These are phyloP conservation scores for Exophiala phaeomuriformis DNA, from an alignment of 2,329 filamentous ascomycete species.

Conservation along the genomic window DNA sequence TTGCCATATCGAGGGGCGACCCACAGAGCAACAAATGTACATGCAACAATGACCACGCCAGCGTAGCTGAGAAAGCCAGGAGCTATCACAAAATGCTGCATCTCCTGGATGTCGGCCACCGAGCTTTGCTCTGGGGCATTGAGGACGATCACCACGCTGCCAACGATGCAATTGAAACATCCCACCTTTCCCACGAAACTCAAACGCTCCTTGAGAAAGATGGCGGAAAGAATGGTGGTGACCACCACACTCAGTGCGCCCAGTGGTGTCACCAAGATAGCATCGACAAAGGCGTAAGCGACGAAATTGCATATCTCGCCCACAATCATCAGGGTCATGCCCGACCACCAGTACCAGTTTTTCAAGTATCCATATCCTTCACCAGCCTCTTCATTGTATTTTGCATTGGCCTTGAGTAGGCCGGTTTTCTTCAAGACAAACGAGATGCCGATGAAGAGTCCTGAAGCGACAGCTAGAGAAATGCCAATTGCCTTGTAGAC, in stretches of 20 bases:
- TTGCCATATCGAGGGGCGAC: constrained; percentile 83
- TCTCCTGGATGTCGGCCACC: constrained; percentile 80
- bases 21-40: constrained; percentile 66
- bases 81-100: constrained; percentile 77
- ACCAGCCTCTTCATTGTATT: constrained; percentile 91
- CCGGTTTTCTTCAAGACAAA: constrained; percentile 96
- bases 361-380: constrained; percentile 97
- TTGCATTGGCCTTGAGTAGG: constrained; percentile 82
- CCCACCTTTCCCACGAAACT: constrained; percentile 95
- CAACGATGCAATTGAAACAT: constrained; percentile 90
- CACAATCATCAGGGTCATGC: constrained; percentile 94
- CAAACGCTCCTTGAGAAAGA: constrained; percentile 90
- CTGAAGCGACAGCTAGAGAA: constrained; percentile 74
- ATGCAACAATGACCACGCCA: constrained; percentile 71
- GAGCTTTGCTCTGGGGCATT: constrained; percentile 84
- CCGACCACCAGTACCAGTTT: constrained; percentile 88
- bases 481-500: constrained; percentile 83
- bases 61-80: constrained; percentile 82
- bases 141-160: constrained; percentile 86
- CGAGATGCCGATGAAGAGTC: constrained; percentile 85
- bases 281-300: constrained; percentile 93
- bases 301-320: constrained; percentile 97
- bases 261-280: constrained; percentile 86
- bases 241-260: constrained; percentile 89
- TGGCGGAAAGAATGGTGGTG: constrained; percentile 80